phyloP scores from a whole-genome alignment of 2,329 filamentous ascomycete species.

The Hortaea werneckii region DNA sequence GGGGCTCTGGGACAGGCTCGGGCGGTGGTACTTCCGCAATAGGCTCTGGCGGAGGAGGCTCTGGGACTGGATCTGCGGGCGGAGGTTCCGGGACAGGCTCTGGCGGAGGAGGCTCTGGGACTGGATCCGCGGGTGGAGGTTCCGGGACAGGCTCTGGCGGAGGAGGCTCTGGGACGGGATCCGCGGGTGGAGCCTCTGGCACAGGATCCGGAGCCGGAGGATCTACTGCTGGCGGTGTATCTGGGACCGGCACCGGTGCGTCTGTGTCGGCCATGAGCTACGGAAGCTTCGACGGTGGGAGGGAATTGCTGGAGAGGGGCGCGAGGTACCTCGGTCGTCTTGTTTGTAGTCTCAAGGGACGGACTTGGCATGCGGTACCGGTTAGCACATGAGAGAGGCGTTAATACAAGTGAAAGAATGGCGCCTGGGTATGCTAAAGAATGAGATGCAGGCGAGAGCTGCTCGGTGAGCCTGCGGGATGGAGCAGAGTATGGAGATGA shows the following conservation, averaged over 20 bases:
- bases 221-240: not conserved
- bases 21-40: not conserved
- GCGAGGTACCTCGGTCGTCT: not conserved
- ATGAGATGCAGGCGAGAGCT: not conserved
- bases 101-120: not conserved
- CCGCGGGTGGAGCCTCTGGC: not conserved
- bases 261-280: not conserved
- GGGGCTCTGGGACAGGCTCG: not conserved
- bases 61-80: not conserved
- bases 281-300: not conserved
- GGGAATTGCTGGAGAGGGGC: not conserved
- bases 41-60: not conserved
- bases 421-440: not conserved
- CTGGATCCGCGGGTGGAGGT: not conserved
- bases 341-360: not conserved
- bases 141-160: not conserved
- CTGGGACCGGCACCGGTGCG: not conserved
- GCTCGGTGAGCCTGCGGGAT: not conserved
- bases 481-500: too few relatives aligned
- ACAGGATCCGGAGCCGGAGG: not conserved
- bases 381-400: not conserved
- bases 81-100: not conserved
- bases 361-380: not conserved
- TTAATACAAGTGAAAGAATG: not conserved
- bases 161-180: not conserved